A percentile compares a stretch with the other conserved stretches of the same genome.
These are phyloP conservation scores for Podochytrium sp. DNA, from an alignment of 192 early-diverging fungal genomes.

Conservation along the genomic window DNA sequence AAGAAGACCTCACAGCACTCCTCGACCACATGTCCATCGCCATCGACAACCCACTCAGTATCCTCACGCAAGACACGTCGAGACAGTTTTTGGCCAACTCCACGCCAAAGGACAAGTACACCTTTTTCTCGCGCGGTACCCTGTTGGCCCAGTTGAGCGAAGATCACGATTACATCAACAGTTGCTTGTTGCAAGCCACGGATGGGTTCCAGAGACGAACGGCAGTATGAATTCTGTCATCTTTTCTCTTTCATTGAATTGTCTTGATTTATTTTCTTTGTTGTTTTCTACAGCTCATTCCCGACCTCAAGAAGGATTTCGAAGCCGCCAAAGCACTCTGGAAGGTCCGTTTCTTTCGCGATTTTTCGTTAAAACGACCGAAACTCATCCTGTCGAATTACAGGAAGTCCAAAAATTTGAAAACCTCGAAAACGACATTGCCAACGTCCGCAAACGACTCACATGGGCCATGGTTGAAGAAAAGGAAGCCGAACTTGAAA, in stretches of 20 bases:
- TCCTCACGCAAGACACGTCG: slow-evolving; percentile 92
- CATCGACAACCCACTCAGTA: slow-evolving; percentile 91
- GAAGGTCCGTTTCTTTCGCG: slow-evolving; percentile 41
- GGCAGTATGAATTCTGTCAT: neutral
- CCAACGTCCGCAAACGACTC: slow-evolving; percentile 63
- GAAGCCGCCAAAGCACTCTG: slow-evolving; percentile 68
- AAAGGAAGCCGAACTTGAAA: slow-evolving; percentile 40
- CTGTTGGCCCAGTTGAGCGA: slow-evolving; percentile 75
- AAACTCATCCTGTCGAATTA: slow-evolving; percentile 33
- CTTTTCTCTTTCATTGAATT: neutral
- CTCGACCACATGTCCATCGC: slow-evolving; percentile 89
- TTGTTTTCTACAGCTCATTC: slow-evolving; percentile 51
- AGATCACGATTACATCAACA: slow-evolving; percentile 63
- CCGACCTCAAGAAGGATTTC: slow-evolving; percentile 71
- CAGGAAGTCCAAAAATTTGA: slow-evolving; percentile 37
- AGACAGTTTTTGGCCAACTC: slow-evolving; percentile 84
- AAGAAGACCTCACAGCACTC: slow-evolving; percentile 82
- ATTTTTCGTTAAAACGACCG: neutral
- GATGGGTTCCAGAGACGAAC: neutral
- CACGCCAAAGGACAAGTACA: slow-evolving; percentile 87
- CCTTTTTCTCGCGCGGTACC: slow-evolving; percentile 88
- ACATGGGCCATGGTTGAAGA: slow-evolving; percentile 77
- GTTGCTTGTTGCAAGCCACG: slow-evolving; percentile 4
- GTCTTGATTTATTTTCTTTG: neutral
- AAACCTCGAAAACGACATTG: slow-evolving; percentile 37